Conservation (phyloP, 495 filamentous ascomycete species). For the Talaromyces proteolyticus region DNA sequence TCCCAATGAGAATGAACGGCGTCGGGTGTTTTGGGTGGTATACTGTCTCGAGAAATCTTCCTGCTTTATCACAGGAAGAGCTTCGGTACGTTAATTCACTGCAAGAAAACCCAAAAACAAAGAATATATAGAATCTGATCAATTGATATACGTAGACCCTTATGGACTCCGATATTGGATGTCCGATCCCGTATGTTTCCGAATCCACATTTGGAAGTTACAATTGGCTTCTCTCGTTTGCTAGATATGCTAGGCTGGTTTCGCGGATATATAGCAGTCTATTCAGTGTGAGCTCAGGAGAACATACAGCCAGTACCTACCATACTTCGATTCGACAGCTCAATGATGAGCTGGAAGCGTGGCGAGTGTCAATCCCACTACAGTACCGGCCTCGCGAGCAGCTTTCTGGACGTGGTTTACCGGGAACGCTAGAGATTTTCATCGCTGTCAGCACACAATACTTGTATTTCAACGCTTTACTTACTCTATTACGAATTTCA, state of each 20-base stretch:
- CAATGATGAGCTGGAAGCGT: constrained; percentile 10
- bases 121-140: not conserved
- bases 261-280: constrained; percentile 10
- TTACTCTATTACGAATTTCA: constrained; percentile 14
- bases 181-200: constrained; percentile 10
- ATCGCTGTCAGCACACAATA: constrained; percentile 12
- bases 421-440: constrained; percentile 3
- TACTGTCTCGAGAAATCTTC: constrained; percentile 16
- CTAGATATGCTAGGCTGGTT: constrained; percentile 12
- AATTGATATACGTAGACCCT: constrained; percentile 4
- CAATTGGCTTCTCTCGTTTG: constrained; percentile 14
- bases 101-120: not conserved
- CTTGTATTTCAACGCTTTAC: constrained; percentile 11
- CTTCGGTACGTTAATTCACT: constrained; percentile 6
- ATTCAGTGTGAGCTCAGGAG: constrained; percentile 10
- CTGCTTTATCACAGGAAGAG: constrained; percentile 12
- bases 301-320: constrained; percentile 4
- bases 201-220: constrained; percentile 13
- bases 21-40: constrained; percentile 14
- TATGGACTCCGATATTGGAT: constrained; percentile 11
- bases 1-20: constrained; percentile 5
- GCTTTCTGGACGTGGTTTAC: constrained; percentile 8
- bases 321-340: constrained; percentile 3
- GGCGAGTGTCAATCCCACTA: constrained; percentile 9
- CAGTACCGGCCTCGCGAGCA: constrained; percentile 11